phyloP scores from a whole-genome alignment of 495 filamentous ascomycete genomes.

The Penicillium daleae region DNA sequence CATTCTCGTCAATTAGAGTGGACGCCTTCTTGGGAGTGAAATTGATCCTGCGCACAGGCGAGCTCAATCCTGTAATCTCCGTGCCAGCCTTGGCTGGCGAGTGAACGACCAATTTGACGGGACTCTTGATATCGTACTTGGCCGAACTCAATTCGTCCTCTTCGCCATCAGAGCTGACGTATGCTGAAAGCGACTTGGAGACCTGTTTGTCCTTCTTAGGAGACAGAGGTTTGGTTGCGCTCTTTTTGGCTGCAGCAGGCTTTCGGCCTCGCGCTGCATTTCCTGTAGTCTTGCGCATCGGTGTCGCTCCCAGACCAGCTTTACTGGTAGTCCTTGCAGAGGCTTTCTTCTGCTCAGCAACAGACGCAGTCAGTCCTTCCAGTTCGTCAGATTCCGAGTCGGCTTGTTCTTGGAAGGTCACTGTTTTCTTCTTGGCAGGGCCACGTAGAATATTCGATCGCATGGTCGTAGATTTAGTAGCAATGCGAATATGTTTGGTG shows the following conservation, averaged over 20 bases:
- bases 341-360: conserved; percentile 30
- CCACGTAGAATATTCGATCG: conserved; percentile 45
- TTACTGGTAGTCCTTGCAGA: conserved; percentile 18
- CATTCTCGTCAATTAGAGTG: conserved; percentile 42
- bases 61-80: conserved; percentile 36
- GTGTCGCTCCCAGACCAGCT: conserved; percentile 51
- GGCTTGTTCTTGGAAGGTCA: conserved; percentile 53
- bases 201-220: conserved; percentile 61
- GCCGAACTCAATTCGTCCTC: conserved; percentile 54
- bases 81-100: conserved; percentile 44
- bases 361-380: conserved; percentile 29
- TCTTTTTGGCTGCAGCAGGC: conserved; percentile 39
- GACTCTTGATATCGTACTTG: conserved; percentile 44
- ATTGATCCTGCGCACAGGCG: conserved; percentile 48
- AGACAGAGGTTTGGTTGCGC: conserved; percentile 48
- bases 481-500: conserved; percentile 31
- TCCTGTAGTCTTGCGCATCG: conserved; percentile 48
- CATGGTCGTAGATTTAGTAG: conserved; percentile 37
- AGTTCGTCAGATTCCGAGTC: conserved; percentile 47
- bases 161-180: conserved; percentile 49
- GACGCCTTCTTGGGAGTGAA: conserved; percentile 38
- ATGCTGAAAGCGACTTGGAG: conserved; percentile 48
- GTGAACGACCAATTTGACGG: conserved; percentile 37
- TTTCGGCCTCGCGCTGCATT: conserved; percentile 42
- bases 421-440: conserved; percentile 55